Percentiles rank a stretch among this genome's conserved stretches.
Evolutionary conservation across 768 basidiomycete species (phyloP).

Genomic region (Ramaria sp.): DNA sequence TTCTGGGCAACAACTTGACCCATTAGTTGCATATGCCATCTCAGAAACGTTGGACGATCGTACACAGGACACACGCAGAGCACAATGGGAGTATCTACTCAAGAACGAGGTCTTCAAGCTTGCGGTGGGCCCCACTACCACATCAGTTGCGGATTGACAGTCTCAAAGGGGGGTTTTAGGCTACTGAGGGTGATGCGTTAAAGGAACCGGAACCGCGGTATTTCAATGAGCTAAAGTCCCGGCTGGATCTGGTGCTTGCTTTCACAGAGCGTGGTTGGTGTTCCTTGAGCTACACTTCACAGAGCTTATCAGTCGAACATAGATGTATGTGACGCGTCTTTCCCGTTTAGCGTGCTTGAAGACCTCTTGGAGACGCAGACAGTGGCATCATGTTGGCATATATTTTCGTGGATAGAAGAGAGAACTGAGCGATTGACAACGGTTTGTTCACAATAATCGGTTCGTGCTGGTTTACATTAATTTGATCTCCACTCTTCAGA

Average conservation of each 20-base stretch:
- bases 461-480: not conserved
- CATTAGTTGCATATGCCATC: slow-evolving; percentile 7
- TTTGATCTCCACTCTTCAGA: slow-evolving; percentile 19
- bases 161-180: slow-evolving; percentile 27
- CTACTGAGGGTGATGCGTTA: slow-evolving; percentile 56
- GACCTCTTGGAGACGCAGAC: slow-evolving; percentile 83
- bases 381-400: slow-evolving; percentile 72
- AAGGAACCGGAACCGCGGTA: slow-evolving; percentile 43
- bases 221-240: slow-evolving; percentile 47
- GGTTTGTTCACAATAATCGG: slow-evolving; percentile 1
- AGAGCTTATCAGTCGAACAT: slow-evolving; percentile 18
- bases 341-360: slow-evolving; percentile 66
- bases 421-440: slow-evolving; percentile 58
- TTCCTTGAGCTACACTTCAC: not conserved
- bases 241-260: slow-evolving; percentile 62
- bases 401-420: slow-evolving; percentile 81
- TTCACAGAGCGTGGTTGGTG: slow-evolving; percentile 67
- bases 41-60: slow-evolving; percentile 1
- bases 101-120: slow-evolving; percentile 62
- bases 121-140: slow-evolving; percentile 40
- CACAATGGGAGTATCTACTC: slow-evolving; percentile 66
- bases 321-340: slow-evolving; percentile 73
- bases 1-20: slow-evolving; percentile 2
- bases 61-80: slow-evolving; percentile 46
- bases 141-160: not conserved